These are phyloP conservation scores for Fraxinus pennsylvanica DNA, from an alignment of 257 asterid genomes.

Conservation along the genomic window DNA sequence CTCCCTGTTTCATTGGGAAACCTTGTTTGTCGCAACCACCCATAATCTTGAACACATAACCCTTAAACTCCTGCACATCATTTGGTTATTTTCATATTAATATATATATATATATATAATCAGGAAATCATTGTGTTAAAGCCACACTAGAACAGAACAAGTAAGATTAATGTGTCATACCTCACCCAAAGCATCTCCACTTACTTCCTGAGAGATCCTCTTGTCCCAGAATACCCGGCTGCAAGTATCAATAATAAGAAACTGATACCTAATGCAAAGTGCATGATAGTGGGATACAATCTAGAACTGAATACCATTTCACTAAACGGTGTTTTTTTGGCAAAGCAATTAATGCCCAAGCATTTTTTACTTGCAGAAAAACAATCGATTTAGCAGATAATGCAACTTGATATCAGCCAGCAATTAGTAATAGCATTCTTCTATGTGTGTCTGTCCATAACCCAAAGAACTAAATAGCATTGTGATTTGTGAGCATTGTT, in stretches of 20 bases:
- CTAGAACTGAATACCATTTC: too few species aligned
- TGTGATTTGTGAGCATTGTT: too few species aligned
- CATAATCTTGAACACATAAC: slow-evolving; percentile 59
- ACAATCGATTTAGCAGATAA: too few species aligned
- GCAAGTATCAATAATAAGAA: neutral
- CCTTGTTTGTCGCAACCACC: slow-evolving; percentile 69
- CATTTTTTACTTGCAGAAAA: too few species aligned
- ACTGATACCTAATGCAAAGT: neutral
- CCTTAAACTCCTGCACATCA: slow-evolving; percentile 44
- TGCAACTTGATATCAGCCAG: too few species aligned
- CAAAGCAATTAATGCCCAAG: too few species aligned
- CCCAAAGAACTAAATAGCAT: too few species aligned
- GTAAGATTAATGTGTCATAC: slow-evolving; percentile 15
- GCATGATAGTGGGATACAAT: neutral
- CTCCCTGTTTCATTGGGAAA: slow-evolving; percentile 67
- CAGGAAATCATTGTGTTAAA: neutral
- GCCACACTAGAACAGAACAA: neutral
- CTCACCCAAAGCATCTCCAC: slow-evolving; percentile 59
- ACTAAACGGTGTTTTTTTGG: too few species aligned
- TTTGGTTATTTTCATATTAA: neutral
- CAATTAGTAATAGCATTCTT: too few species aligned
- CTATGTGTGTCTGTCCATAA: too few species aligned
- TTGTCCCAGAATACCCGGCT: slow-evolving; percentile 56
- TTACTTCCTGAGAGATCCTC: slow-evolving; percentile 57
- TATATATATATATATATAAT: neutral